Evolutionary conservation across 306 rosid species (phyloP), one percentile per base, ranked within the genome.

Genomic region (Carpinus viminea): DNA sequence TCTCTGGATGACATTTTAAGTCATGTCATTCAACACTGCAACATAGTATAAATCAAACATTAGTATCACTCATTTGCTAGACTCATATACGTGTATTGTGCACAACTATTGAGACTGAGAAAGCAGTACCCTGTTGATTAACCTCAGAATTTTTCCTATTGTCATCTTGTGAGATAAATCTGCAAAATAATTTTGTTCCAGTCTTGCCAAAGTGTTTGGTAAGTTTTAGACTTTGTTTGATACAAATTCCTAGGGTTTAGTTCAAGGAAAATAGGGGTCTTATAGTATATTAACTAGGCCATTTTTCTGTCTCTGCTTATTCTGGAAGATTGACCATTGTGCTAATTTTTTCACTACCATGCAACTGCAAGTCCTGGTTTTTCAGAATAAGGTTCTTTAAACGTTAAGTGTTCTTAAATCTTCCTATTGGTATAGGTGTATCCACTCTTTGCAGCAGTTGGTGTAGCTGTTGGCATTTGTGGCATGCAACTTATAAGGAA

Each of bases 401-500:
- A 17, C 15, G 11, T 8, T 8, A 55, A 55, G 26, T n/a, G 11
- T 5, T 55, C 41, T 34, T 47, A 26, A 5, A 3, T 55, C 70
- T 34, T 54, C 46, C 61, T 3, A 48, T 13, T 56, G 52, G 66
- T 62, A 74, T 74, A 95, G 98, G 98, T 92, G 5, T 95, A 86
- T 81, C 98, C 98, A 4, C 92, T 95, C 70, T 88, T 92, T 62
- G 96, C 92, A 9, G 41, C 98, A 0, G 89, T 86, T 45, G 96
- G 98, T n/a, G 84, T 80, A 8, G 98, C 96, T 65, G 93, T 95
- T 73, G 93, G 93, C 61, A 84, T 95, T 73, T 95, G 98, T 52
- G 96, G 78, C 8, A 85, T 91, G 93, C 98, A 92, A 74, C 98
- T 95, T 47, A 51, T 92, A 8, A 90, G 98, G 83, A 95, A 95